phyloP scores from a whole-genome alignment of 306 rosid genomes.

The Vicia sativa region DNA sequence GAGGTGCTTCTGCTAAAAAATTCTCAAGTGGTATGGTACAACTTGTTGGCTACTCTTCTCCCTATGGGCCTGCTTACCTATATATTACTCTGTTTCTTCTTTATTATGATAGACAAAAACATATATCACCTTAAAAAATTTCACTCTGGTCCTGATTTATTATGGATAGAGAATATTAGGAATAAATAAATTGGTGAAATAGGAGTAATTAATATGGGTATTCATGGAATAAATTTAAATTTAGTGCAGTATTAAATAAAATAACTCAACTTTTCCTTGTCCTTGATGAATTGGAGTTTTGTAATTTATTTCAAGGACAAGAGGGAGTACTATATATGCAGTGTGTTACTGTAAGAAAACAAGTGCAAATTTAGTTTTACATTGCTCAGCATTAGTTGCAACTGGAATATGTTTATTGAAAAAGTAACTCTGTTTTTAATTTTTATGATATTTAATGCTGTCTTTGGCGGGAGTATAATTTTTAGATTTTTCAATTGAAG shows the following conservation, averaged over 20 bases:
- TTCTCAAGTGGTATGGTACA: slow-evolving; percentile 70
- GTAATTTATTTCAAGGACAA: not conserved
- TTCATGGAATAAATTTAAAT: too few relatives aligned
- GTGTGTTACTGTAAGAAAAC: not conserved
- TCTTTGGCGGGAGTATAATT: slow-evolving; percentile 24
- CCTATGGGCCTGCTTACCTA: slow-evolving; percentile 16
- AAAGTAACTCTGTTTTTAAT: not conserved
- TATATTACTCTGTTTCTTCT: slow-evolving; percentile 23
- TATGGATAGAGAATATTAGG: too few relatives aligned
- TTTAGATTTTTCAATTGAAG: slow-evolving; percentile 11
- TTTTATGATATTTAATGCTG: slow-evolving; percentile 6
- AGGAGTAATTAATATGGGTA: too few relatives aligned
- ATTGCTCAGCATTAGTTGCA: slow-evolving; percentile 12
- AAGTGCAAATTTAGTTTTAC: not conserved
- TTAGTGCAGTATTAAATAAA: too few relatives aligned
- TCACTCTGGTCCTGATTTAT: too few relatives aligned
- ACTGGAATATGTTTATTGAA: not conserved
- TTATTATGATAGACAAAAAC: not conserved
- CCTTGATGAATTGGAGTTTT: not conserved
- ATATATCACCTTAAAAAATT: not conserved
- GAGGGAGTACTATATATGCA: not conserved
- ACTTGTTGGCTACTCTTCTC: slow-evolving; percentile 19
- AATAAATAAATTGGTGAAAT: too few relatives aligned
- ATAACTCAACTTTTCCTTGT: too few relatives aligned
- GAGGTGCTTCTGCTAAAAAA: slow-evolving; percentile 72